Conservation (phyloP, 2,329 filamentous ascomycete genomes). For the Botrytis aclada region DNA sequence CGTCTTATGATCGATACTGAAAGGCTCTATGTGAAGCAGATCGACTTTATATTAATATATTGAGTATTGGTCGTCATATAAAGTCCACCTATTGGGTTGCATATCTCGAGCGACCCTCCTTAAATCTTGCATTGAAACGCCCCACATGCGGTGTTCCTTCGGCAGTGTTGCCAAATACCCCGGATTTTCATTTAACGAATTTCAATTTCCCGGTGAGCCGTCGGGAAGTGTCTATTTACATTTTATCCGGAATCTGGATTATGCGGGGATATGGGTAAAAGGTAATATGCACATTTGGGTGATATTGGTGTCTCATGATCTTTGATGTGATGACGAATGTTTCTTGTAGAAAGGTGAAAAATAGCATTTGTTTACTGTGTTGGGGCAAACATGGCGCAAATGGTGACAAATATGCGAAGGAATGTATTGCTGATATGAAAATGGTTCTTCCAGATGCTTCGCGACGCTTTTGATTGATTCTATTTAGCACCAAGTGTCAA, state of each 20-base stretch:
- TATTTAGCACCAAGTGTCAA: not conserved
- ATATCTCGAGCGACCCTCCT: not conserved
- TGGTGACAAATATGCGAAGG: not conserved
- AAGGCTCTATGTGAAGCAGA: not conserved
- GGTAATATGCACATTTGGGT: not conserved
- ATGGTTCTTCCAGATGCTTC: not conserved
- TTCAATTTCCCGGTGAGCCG: conserved; percentile 25
- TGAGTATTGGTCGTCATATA: not conserved
- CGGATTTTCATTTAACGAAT: conserved; percentile 18
- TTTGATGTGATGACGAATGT: not conserved
- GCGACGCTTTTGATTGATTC: not conserved
- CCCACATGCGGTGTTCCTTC: not conserved
- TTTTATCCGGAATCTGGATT: conserved; percentile 13
- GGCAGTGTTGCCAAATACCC: conserved; percentile 6
- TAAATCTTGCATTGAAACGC: conserved; percentile 1
- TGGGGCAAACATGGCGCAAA: not conserved
- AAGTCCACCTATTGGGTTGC: conserved; percentile 8
- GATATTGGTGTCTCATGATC: not conserved
- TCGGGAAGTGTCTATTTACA: conserved; percentile 13
- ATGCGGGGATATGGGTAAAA: not conserved
- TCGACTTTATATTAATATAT: conserved; percentile 17
- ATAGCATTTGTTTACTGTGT: not conserved
- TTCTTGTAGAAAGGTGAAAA: too few relatives aligned
- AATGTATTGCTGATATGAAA: not conserved
- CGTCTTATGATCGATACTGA: conserved; percentile 7